Evolutionary conservation across 805 yeast genomes (phyloP).

Genomic region (Starmerella bacillaris): DNA sequence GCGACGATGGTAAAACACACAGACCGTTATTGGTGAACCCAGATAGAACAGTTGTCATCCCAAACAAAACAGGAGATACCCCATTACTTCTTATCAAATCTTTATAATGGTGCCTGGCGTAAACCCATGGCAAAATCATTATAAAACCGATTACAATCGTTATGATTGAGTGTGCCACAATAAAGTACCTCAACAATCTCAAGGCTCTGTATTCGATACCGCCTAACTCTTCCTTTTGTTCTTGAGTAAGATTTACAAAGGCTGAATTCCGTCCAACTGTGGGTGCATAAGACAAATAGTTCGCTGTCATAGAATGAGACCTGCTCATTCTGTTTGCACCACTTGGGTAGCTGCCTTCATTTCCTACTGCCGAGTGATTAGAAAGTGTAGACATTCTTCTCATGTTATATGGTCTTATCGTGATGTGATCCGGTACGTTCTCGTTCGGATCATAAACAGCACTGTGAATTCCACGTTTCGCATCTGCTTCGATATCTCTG

Average conservation of each 20-base stretch:
- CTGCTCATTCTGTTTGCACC: neutral
- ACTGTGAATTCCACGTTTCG: conserved; percentile 15
- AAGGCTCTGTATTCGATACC: conserved; percentile 93
- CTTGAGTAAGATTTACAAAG: conserved; percentile 61
- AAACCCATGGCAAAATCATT: conserved; percentile 31
- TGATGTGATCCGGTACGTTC: neutral
- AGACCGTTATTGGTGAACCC: conserved; percentile 74
- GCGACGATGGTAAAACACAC: conserved; percentile 65
- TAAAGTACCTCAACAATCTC: conserved; percentile 44
- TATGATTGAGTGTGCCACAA: conserved; percentile 51
- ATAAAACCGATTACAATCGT: conserved; percentile 47
- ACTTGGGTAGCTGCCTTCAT: neutral
- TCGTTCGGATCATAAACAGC: conserved; percentile 6
- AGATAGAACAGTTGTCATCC: conserved; percentile 62
- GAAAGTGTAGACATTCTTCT: neutral
- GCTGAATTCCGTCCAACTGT: conserved; percentile 86
- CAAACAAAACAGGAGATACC: conserved; percentile 81
- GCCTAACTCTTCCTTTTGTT: conserved; percentile 84
- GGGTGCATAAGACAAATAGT: conserved; percentile 75
- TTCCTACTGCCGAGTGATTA: neutral
- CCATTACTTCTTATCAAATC: conserved; percentile 34
- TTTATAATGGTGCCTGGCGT: conserved; percentile 16
- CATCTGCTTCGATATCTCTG: conserved; percentile 37
- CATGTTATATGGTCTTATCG: neutral
- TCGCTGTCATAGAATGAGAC: conserved; percentile 20